Conservation (phyloP, 345 rosid species). For the Excoecaria agallocha region DNA sequence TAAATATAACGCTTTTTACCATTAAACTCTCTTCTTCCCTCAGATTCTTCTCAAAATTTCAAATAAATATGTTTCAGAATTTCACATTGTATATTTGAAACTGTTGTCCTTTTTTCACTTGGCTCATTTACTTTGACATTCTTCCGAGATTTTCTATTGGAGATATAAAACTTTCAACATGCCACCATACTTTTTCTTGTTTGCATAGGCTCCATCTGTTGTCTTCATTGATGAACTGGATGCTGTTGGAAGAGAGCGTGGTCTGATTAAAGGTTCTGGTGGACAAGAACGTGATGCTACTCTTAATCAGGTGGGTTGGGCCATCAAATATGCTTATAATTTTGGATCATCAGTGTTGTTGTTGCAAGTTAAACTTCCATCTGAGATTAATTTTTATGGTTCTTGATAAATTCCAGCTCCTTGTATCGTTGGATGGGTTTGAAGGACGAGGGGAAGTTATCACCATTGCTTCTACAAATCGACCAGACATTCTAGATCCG, state of each 20-base stretch:
- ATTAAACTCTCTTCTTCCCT: not conserved
- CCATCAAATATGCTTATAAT: not conserved
- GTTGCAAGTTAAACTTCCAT: not conserved
- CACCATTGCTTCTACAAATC: constrained; percentile 91
- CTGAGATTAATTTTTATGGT: constrained; percentile 4
- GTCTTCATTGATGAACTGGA: constrained; percentile 93
- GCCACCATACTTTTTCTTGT: constrained; percentile 12
- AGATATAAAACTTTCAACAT: not conserved
- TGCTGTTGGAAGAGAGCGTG: constrained; percentile 98
- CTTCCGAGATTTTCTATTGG: not conserved
- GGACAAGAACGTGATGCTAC: constrained; percentile 99
- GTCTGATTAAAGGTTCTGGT: constrained; percentile 91
- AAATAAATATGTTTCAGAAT: not conserved
- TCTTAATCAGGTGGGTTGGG: constrained; percentile 74
- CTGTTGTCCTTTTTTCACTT: not conserved
- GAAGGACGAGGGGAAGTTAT: constrained; percentile 97
- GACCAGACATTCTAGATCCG: constrained; percentile 94
- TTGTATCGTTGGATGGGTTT: constrained; percentile 91
- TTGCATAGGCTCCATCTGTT: constrained; percentile 77
- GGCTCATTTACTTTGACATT: not conserved
- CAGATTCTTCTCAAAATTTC: not conserved
- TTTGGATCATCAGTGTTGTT: constrained; percentile 3
- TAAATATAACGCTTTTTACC: not conserved
- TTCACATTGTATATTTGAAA: not conserved
- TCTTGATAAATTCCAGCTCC: constrained; percentile 54